phyloP scores from a whole-genome alignment of 2,329 filamentous ascomycete species.

The Arthrobotrys megalospora region DNA sequence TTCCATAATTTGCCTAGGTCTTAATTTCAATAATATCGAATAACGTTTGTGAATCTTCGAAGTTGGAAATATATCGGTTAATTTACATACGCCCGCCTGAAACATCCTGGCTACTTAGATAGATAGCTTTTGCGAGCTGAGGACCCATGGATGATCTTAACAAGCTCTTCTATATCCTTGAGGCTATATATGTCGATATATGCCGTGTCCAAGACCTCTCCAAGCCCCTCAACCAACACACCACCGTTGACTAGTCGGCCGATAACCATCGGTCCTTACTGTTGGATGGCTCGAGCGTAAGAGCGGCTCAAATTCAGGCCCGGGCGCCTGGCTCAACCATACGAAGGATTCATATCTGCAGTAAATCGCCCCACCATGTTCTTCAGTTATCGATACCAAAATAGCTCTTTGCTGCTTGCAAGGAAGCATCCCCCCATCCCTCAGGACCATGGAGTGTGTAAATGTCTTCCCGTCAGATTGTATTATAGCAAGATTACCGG shows the following conservation, averaged over 20 bases:
- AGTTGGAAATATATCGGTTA: too few species aligned
- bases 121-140: too few species aligned
- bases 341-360: conserved; percentile 45
- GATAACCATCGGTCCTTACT: conserved; percentile 1
- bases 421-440: conserved; percentile 36
- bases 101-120: too few species aligned
- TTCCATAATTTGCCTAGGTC: too few species aligned
- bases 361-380: conserved; percentile 31
- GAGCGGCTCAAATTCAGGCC: conserved; percentile 40
- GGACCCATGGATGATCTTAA: background rate
- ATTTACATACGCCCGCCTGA: too few species aligned
- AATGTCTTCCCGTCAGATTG: background rate
- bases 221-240: conserved; percentile 35
- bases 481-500: conserved; percentile 47
- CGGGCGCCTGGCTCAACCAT: conserved; percentile 34
- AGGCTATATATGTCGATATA: background rate
- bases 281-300: conserved; percentile 11
- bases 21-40: too few species aligned
- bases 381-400: conserved; percentile 49
- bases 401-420: conserved; percentile 30
- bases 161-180: background rate
- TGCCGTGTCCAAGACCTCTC: background rate
- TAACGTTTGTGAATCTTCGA: too few species aligned
- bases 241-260: conserved; percentile 37
- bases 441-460: conserved; percentile 35